Base-by-base conservation (phyloP, 2,329 filamentous ascomycete genomes). In the Cladosporium oxysporum region DNA sequence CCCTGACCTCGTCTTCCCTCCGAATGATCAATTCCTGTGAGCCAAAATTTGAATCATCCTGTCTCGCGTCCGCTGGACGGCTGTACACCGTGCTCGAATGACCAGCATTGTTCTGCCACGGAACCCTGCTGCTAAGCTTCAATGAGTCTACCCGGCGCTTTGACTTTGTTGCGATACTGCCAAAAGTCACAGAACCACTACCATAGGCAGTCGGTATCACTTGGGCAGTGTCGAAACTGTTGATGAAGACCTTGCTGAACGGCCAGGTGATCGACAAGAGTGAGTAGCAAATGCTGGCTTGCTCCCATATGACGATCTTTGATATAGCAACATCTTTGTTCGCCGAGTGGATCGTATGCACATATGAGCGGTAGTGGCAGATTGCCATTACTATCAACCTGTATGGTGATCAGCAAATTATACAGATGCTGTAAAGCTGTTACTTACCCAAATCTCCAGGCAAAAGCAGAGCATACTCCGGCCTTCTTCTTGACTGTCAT, bases 21-120 rank as follows among this genome's bases (percentile, higher is more conserved):
- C 44, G 58, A 35, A 61, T 61, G 58, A 61, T 61, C 29, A 61
- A 35, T 44, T 61, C 41, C 31, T 61, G 58, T 7, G 58, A 60
- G 23, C 58, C 58, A n/a, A 60, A 60, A 23, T 10, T 33, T 12
- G 8, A 18, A 14, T 60, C 28, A 21, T 49, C 29, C 57, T 31
- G 21, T 12, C 41, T 59, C 11, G 3, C 1, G 3, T 33, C 57
- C 28, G 10, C 14, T 14, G 58, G 58, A 23, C 16, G 37, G 11
- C 58, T 58, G 14, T 58, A 58, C 11, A 44, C 55, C 14, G 55
- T 35, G 35, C 33, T 44, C 3, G 55, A 44, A 44, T 58, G 55
- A 3, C 23, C n/a, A 28, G 21, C 55, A 14, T 35, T 41, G 35
- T 5, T 29, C 21, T 58, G 33, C 55, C 55, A 58, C 18, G 55